phyloP scores from a whole-genome alignment of 2,329 filamentous ascomycete genomes.

The Beauveria bassiana region DNA sequence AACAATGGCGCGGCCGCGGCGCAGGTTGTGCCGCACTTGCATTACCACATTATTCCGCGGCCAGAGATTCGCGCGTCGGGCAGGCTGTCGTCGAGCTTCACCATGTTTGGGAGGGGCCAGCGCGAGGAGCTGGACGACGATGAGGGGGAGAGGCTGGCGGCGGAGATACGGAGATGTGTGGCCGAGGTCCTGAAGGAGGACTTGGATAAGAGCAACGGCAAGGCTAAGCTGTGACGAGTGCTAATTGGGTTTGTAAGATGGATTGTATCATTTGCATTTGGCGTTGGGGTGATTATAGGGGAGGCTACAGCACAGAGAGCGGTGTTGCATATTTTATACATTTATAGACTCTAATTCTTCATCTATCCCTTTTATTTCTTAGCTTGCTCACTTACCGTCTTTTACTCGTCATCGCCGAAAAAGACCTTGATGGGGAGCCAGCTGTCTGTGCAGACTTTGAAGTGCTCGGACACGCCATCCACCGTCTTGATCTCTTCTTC shows the following conservation, averaged over 20 bases:
- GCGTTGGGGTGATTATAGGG: not conserved
- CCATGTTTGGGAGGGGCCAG: slow-evolving; percentile 72
- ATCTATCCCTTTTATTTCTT: not conserved
- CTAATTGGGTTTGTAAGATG: not conserved
- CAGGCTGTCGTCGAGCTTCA: slow-evolving; percentile 57
- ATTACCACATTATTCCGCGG: slow-evolving; percentile 89
- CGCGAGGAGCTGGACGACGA: slow-evolving; percentile 71
- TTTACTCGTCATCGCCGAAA: slow-evolving; percentile 70
- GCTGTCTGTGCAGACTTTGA: slow-evolving; percentile 71
- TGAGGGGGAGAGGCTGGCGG: slow-evolving; percentile 56
- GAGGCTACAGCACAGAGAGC: not conserved
- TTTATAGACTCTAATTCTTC: not conserved
- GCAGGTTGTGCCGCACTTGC: slow-evolving; percentile 87
- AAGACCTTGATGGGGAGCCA: slow-evolving; percentile 76
- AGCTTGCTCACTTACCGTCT: not conserved
- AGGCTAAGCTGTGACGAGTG: slow-evolving; percentile 29
- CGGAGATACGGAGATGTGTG: slow-evolving; percentile 42
- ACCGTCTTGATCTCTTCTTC: slow-evolving; percentile 65
- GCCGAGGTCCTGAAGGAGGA: slow-evolving; percentile 39
- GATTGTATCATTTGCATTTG: slow-evolving; percentile 4
- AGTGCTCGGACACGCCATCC: slow-evolving; percentile 61
- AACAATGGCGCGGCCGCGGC: slow-evolving; percentile 88
- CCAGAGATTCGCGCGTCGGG: slow-evolving; percentile 56
- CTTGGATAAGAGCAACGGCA: slow-evolving; percentile 19
- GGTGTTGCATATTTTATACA: not conserved